phyloP scores from a whole-genome alignment of 208 protist genomes.

The Sergeia podlipaevii region DNA sequence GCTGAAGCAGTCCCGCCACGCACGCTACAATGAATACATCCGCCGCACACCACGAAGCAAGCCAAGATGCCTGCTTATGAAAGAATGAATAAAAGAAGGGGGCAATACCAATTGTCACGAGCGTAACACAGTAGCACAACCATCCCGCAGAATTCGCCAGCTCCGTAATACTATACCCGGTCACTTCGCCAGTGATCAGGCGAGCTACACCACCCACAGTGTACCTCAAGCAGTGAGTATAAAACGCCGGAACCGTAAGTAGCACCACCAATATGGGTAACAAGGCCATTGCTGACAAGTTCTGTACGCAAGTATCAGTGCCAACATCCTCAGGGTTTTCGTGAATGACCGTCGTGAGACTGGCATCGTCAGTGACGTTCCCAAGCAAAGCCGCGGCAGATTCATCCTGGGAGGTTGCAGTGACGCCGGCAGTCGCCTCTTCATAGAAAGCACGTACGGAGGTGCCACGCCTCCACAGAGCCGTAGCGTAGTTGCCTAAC shows the following conservation, averaged over 20 bases:
- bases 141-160: conserved; percentile 3
- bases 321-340: background rate
- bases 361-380: background rate
- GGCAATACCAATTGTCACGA: conserved; percentile 39
- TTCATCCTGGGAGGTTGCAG: no score
- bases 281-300: background rate
- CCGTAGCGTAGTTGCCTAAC: conserved; percentile 64
- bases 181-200: conserved; percentile 11
- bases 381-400: background rate
- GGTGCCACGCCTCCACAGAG: conserved; percentile 43
- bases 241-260: conserved; percentile 31
- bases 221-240: conserved; percentile 28
- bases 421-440: background rate
- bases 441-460: conserved; percentile 1
- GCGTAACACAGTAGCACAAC: conserved; percentile 11
- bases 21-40: conserved; percentile 90
- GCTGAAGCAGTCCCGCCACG: conserved; percentile 84
- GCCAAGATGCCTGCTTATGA: conserved; percentile 14
- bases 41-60: conserved; percentile 89
- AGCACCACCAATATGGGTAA: conserved; percentile 4
- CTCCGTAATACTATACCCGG: conserved; percentile 16
- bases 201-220: conserved; percentile 24
- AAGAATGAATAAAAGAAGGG: conserved; percentile 33
- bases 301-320: background rate
- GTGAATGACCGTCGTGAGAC: background rate